Evolutionary conservation across 148 eudicot genomes (phyloP).

Genomic region (Fallopia convolvulus): DNA sequence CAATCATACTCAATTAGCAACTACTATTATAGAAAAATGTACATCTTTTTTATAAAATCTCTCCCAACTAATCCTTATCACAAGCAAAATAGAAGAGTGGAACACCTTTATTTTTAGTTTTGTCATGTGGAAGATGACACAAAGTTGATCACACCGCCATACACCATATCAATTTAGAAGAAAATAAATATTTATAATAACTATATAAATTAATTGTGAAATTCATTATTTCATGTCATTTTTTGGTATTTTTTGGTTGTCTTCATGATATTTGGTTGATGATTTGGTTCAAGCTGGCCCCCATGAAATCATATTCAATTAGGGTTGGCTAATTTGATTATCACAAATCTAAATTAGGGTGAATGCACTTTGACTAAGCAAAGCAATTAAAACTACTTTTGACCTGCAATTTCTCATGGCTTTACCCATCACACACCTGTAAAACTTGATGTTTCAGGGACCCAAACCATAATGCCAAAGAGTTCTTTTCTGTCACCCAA

Average conservation of each 20-base stretch:
- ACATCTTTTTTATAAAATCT: not conserved
- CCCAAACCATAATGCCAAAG: not conserved
- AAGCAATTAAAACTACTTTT: slow-evolving; percentile 14
- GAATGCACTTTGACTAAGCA: slow-evolving; percentile 7
- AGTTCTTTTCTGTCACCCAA: not conserved
- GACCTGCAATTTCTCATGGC: slow-evolving; percentile 10
- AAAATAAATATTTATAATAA: not conserved
- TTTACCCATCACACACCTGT: slow-evolving; percentile 3
- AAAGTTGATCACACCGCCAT: not conserved
- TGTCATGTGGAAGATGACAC: not conserved
- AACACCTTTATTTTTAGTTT: not conserved
- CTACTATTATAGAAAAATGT: not conserved
- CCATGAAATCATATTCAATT: not conserved
- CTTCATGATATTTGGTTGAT: not conserved
- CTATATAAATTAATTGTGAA: not conserved
- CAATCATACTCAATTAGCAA: not conserved
- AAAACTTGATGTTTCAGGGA: not conserved
- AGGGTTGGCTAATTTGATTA: slow-evolving; percentile 17
- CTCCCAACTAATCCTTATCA: slow-evolving; percentile 2
- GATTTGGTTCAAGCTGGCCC: slow-evolving; percentile 1
- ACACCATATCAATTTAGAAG: not conserved
- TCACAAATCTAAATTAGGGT: slow-evolving; percentile 3
- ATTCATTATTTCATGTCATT: not conserved
- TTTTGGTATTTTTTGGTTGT: not conserved
- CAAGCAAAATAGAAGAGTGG: slow-evolving; percentile 1